phyloP scores from a whole-genome alignment of 2,329 filamentous ascomycete genomes.

The Coleophoma eucalyptorum region DNA sequence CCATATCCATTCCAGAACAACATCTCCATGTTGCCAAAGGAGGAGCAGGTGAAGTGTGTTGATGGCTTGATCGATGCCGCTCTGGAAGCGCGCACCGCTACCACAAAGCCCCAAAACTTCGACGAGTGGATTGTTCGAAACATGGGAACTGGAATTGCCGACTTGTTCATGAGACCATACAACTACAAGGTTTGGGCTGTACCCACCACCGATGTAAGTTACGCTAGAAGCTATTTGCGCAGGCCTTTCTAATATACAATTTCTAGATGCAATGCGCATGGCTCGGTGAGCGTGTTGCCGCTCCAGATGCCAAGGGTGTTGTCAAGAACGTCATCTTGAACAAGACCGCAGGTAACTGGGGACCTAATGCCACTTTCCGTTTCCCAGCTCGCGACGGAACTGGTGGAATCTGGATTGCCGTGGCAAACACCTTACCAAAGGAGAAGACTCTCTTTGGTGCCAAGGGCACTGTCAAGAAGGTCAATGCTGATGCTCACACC shows the following conservation, averaged over 20 bases:
- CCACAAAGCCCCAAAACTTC: conserved; percentile 92
- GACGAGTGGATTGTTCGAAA: conserved; percentile 97
- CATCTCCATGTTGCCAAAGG: conserved; percentile 95
- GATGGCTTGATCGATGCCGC: conserved; percentile 96
- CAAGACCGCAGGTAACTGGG: conserved; percentile 97
- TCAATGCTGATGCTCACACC: conserved; percentile 80
- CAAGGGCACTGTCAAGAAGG: conserved; percentile 77
- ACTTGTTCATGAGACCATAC: conserved; percentile 98
- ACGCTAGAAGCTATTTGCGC: not conserved
- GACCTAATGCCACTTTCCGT: conserved; percentile 95
- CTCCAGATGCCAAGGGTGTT: conserved; percentile 90
- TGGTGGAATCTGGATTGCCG: conserved; percentile 97
- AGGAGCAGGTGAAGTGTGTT: conserved; percentile 92
- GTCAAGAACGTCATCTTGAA: conserved; percentile 93
- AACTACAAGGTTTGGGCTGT: conserved; percentile 99
- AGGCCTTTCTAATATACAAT: not conserved
- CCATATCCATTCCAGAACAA: conserved; percentile 99
- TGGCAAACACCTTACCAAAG: conserved; percentile 87
- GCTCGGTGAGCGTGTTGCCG: conserved; percentile 97
- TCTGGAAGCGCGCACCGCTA: conserved; percentile 78
- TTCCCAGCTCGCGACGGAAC: conserved; percentile 96
- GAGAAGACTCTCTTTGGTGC: conserved; percentile 90
- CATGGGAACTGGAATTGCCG: conserved; percentile 83
- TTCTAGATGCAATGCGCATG: conserved; percentile 97
- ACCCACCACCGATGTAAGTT: conserved; percentile 82